Evolutionary conservation across 495 filamentous ascomycete genomes (phyloP).

Genomic region (Daldinia caldariorum): DNA sequence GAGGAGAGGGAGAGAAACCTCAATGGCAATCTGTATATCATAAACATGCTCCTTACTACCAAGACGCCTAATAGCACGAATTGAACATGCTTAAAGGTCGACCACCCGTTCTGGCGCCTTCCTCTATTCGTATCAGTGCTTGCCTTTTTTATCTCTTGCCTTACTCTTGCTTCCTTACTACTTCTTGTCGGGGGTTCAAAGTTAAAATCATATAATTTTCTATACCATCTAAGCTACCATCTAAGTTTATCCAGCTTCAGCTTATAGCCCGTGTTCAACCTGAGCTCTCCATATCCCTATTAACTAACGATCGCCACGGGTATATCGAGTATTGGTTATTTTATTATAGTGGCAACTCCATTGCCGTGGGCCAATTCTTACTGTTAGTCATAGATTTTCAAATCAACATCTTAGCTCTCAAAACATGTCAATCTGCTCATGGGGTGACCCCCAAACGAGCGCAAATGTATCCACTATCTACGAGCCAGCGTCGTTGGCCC

Average conservation of each 20-base stretch:
- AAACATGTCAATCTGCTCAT: conserved; percentile 36
- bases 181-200: conserved; percentile 4
- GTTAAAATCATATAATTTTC: background rate
- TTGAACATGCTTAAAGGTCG: conserved; percentile 39
- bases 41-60: conserved; percentile 41
- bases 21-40: conserved; percentile 47
- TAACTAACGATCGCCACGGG: background rate
- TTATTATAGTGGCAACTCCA: conserved; percentile 15
- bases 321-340: conserved; percentile 26
- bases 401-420: background rate
- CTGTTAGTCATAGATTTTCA: background rate
- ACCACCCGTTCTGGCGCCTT: conserved; percentile 13
- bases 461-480: background rate
- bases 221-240: background rate
- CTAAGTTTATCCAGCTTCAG: background rate
- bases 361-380: background rate
- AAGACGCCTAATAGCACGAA: conserved; percentile 35
- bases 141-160: conserved; percentile 6
- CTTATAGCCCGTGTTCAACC: background rate
- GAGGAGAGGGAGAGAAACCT: conserved; percentile 22
- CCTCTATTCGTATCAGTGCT: conserved; percentile 15
- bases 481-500: conserved; percentile 5
- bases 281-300: conserved; percentile 1
- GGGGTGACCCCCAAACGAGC: conserved; percentile 27
- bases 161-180: conserved; percentile 29